Percentiles rank a stretch among this genome's conserved stretches.
Conservation (phyloP, 768 basidiomycete genomes). For the Boletus sp. region DNA sequence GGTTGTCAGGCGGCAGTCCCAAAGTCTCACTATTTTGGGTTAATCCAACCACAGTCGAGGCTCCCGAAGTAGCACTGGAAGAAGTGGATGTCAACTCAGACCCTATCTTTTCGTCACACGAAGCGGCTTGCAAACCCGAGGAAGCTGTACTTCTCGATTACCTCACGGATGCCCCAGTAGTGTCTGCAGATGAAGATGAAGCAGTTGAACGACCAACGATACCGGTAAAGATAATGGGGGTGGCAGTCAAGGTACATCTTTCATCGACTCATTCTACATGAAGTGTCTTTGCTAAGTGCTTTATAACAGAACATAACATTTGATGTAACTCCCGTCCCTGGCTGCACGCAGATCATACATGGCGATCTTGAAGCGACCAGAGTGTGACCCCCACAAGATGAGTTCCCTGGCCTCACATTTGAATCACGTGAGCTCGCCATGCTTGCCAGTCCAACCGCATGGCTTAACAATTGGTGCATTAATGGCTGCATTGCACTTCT, state of each 20-base stretch:
- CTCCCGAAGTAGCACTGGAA: neutral
- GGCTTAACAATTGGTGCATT: too few species aligned
- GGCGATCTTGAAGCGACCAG: neutral
- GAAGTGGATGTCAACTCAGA: neutral
- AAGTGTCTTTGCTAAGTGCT: neutral
- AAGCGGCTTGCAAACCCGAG: neutral
- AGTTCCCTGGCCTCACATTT: too few species aligned
- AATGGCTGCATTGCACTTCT: slow-evolving; percentile 16
- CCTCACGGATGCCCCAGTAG: neutral
- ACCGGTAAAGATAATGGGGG: neutral
- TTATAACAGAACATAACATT: neutral
- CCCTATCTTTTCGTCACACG: neutral
- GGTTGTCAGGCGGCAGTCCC: too few species aligned
- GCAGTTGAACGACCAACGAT: neutral
- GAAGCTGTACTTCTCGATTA: slow-evolving; percentile 2
- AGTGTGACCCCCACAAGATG: too few species aligned
- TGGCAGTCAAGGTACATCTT: neutral
- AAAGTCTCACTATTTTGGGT: too few species aligned
- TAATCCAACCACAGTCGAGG: too few species aligned
- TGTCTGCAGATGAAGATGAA: neutral
- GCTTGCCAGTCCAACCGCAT: too few species aligned
- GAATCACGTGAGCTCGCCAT: too few species aligned
- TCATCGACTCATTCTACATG: neutral
- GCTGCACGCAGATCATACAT: neutral
- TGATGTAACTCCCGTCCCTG: neutral